Evolutionary conservation across 78 protist species (phyloP), one percentile per base, ranked within the genome.

Genomic region (Isochrysis galbana): DNA sequence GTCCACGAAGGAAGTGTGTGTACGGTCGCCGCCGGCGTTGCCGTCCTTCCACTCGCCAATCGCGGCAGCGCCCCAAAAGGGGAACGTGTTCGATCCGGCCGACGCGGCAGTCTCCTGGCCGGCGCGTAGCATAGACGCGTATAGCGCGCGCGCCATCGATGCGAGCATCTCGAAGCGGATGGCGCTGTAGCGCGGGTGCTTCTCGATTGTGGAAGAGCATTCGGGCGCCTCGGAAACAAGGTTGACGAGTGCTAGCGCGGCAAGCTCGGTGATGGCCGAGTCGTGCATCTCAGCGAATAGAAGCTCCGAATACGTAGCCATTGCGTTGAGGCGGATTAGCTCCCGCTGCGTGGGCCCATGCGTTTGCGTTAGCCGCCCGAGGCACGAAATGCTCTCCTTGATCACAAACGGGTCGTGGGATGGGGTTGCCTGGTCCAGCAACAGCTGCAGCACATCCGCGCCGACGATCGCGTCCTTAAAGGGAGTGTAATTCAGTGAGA

Each of bases 241-340:
- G 36, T 72, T 72, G 82, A 72, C 82, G 21, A 72, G 82, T 42
- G 82, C 82, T 21, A 72, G 82, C 0, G 42, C 82, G n/a, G 82
- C 82, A 23, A 72, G 82, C 82, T 72, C 82, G 42, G 82, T 5
- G 82, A 72, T 72, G 42, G 36, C 21, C 5, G 21, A 5, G 82
- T 72, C 82, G 82, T 72, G 82, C 82, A 72, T 29, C 82, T 36
- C 38, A 54, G 77, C 77, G 26, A 69, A 69, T 23, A 69, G 82
- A 5, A 72, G 82, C 42, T 34, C 32, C 82, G 82, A 72, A 19
- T 72, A 72, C n/a, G 19, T 42, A 21, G 17, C 42, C n/a, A 36
- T 36, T 23, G 82, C 82, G 42, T 72, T 34, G 82, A 19, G 21
- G 46, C 19, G 36, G 46, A 36, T 38, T 0, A 72, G 82, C 44